Evolutionary conservation across 345 rosid species (phyloP), one percentile per base, ranked within the genome.

Genomic region (Linum trigynum): DNA sequence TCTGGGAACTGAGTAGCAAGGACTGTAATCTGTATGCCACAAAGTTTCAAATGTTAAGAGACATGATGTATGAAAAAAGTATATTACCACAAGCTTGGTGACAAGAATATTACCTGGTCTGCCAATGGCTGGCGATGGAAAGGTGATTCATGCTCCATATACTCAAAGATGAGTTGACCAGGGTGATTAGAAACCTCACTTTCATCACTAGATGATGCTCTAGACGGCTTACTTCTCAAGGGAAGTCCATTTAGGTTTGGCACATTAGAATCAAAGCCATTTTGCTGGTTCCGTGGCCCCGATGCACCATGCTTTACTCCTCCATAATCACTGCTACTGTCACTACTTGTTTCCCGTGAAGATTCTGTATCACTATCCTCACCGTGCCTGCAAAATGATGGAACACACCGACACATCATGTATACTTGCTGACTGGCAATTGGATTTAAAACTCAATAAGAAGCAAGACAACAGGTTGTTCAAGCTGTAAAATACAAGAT

Each of bases 311-410:
- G 75, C 65, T 56, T 67, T 38, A 69, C 82, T 2, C 58, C 70
- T 65, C 81, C 84, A 63, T 57, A 63, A 15, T 72, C 87, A 74
- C 88, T 76, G 71, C 83, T 82, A 71, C 90, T 83, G 77, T 83
- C 88, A 76, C 86, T 85, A 73, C 90, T 83, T 4, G 88, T 80
- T 68, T 83, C 94, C 73, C 80, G 74, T 16, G 66, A 84, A 5
- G 76, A 90, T 69, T 94, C 96, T 56, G 85, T 74, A 62, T 90
- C 96, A 66, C 91, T 94, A 73, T 85, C 98, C 71, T 83, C 90
- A 37, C 78, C 85, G 67, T 70, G 75, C 72, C 96, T 88, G 80
- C 69, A 57, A 16, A 3, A 76, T 45, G 42, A 66, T 32, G 8
- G 7, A 69, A 63, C 36, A 41, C 45, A 41, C 5, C 45, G 14